These are phyloP conservation scores for Geoglossum glabrum DNA, from an alignment of 495 filamentous ascomycete genomes.

Conservation along the genomic window DNA sequence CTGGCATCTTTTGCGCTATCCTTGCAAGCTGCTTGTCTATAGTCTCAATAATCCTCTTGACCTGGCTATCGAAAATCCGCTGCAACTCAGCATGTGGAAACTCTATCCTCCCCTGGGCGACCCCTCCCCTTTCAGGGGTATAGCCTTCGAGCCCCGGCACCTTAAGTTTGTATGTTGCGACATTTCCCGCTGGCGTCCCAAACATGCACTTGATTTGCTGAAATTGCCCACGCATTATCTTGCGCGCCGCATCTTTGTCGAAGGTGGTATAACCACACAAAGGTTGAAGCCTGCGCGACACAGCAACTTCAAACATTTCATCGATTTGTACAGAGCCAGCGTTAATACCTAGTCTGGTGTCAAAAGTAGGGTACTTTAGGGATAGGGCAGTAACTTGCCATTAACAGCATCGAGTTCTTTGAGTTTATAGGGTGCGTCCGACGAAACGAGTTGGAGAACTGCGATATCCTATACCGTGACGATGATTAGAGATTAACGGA, in stretches of 20 bases:
- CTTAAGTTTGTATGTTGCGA: not conserved
- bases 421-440: slow-evolving; percentile 16
- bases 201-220: slow-evolving; percentile 23
- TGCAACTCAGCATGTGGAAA: slow-evolving; percentile 26
- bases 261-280: slow-evolving; percentile 5
- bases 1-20: slow-evolving; percentile 24
- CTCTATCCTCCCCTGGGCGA: not conserved
- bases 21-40: slow-evolving; percentile 34
- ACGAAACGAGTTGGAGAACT: slow-evolving; percentile 18
- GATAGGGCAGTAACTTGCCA: slow-evolving; percentile 12
- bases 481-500: not conserved
- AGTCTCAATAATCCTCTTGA: slow-evolving; percentile 28
- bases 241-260: slow-evolving; percentile 12
- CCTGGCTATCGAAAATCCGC: slow-evolving; percentile 33
- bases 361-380: no score
- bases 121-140: not conserved
- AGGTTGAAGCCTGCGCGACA: slow-evolving; percentile 13
- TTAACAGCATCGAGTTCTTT: slow-evolving; percentile 22
- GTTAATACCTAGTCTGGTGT: not conserved
- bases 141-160: not conserved
- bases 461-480: slow-evolving; percentile 19
- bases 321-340: slow-evolving; percentile 25
- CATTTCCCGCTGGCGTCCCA: slow-evolving; percentile 8
- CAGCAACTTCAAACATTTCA: slow-evolving; percentile 14
- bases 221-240: slow-evolving; percentile 21